Evolutionary conservation across 2,329 filamentous ascomycete species (phyloP).

Genomic region (Shiraia bambusicola): DNA sequence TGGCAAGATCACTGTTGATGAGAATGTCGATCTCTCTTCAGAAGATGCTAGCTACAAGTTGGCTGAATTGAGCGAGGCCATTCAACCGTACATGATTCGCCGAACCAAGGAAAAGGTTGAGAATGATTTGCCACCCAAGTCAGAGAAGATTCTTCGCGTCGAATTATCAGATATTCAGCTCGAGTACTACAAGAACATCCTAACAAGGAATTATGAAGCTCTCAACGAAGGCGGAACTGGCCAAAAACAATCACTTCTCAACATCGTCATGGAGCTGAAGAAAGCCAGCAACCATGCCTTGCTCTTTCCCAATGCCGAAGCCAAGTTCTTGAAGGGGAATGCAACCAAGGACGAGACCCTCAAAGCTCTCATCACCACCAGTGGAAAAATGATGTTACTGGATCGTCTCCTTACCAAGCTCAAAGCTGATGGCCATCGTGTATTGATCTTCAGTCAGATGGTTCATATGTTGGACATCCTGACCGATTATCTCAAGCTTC

Average conservation of each 20-base stretch:
- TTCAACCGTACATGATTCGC: conserved; percentile 91
- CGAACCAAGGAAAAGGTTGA: conserved; percentile 97
- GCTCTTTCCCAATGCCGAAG: conserved; percentile 94
- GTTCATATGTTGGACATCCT: conserved; percentile 97
- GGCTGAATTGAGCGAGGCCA: conserved; percentile 77
- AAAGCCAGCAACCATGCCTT: conserved; percentile 99
- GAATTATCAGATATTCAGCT: conserved; percentile 94
- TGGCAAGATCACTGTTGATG: conserved; percentile 87
- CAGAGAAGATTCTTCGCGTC: conserved; percentile 97
- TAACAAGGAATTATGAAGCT: conserved; percentile 93
- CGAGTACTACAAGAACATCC: conserved; percentile 98
- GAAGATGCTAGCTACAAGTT: conserved; percentile 85
- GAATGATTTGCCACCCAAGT: conserved; percentile 93
- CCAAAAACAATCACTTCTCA: conserved; percentile 91
- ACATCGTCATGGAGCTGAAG: conserved; percentile 99
- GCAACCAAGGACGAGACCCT: conserved; percentile 84
- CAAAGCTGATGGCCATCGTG: conserved; percentile 89
- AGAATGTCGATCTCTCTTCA: conserved; percentile 81
- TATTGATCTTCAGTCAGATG: conserved; percentile 99
- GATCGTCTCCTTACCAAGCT: conserved; percentile 94
- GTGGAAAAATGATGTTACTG: conserved; percentile 99
- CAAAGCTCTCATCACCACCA: conserved; percentile 91
- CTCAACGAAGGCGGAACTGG: conserved; percentile 87
- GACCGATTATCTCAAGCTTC: conserved; percentile 86
- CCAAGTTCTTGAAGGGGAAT: conserved; percentile 79